phyloP scores from a whole-genome alignment of 768 basidiomycete genomes.

The Chalciporus piperatus region DNA sequence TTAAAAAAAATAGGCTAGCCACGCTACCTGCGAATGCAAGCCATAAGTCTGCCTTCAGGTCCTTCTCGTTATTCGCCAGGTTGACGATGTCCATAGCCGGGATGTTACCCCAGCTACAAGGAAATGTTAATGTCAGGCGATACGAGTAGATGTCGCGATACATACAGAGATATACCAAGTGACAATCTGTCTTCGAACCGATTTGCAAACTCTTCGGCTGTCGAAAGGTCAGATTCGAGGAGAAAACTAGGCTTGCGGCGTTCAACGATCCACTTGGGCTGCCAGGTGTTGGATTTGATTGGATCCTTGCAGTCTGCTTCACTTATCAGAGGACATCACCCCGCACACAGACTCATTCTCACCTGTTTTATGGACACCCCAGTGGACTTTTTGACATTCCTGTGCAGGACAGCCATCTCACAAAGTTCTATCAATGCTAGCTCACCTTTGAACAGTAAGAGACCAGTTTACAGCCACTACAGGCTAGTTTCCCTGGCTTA shows the following conservation, averaged over 20 bases:
- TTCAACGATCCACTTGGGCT: constrained; percentile 22
- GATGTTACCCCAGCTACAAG: constrained; percentile 33
- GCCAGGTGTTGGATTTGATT: constrained; percentile 19
- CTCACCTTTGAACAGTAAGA: constrained; percentile 42
- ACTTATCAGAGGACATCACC: not conserved
- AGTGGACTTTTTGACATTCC: constrained; percentile 43
- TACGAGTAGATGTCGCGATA: not conserved
- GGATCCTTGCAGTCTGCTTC: constrained; percentile 23
- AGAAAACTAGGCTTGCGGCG: constrained; percentile 23
- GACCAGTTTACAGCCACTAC: constrained; percentile 36
- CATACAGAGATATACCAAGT: constrained; percentile 25
- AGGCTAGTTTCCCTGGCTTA: constrained; percentile 30
- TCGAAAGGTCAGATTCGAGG: constrained; percentile 1
- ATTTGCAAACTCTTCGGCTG: constrained; percentile 7
- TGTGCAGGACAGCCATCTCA: constrained; percentile 5
- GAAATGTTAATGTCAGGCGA: not conserved
- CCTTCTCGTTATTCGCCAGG: constrained; percentile 20
- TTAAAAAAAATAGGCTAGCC: not conserved
- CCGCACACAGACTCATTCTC: not conserved
- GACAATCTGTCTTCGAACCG: constrained; percentile 26
- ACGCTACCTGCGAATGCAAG: constrained; percentile 26
- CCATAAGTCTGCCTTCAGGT: constrained; percentile 15
- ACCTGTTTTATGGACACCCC: constrained; percentile 40
- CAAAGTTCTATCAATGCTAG: not conserved
- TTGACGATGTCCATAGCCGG: constrained; percentile 35